Conservation (phyloP, 2,329 filamentous ascomycete species). For the Cladosporium austrohemisphaericum region DNA sequence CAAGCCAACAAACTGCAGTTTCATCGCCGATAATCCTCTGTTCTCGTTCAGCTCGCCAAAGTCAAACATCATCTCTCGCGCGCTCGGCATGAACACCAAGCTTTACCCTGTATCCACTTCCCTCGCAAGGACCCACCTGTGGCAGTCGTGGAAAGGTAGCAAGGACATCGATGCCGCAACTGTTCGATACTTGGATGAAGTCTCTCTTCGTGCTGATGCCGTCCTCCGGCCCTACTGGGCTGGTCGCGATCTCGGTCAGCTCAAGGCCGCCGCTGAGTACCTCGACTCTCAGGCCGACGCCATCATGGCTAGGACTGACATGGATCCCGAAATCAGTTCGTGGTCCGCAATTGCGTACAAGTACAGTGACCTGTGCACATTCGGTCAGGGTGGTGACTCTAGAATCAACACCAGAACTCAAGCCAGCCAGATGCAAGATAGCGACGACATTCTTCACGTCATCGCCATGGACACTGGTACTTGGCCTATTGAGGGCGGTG, state of each 20-base stretch:
- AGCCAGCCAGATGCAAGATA: constrained; percentile 42
- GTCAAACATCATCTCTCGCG: constrained; percentile 31
- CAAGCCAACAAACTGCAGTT: constrained; percentile 37
- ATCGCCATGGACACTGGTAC: constrained; percentile 41
- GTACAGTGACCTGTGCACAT: constrained; percentile 50
- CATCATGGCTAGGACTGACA: constrained; percentile 49
- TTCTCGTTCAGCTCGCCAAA: constrained; percentile 43
- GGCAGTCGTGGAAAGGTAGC: constrained; percentile 40
- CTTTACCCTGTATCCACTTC: constrained; percentile 38
- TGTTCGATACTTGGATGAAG: constrained; percentile 40
- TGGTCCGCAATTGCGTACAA: constrained; percentile 52
- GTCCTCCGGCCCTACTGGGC: constrained; percentile 38
- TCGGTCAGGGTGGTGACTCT: constrained; percentile 52
- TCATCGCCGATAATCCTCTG: constrained; percentile 51
- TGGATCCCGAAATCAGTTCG: constrained; percentile 50
- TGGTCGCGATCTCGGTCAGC: constrained; percentile 35
- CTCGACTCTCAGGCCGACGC: constrained; percentile 43
- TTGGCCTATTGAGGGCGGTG: constrained; percentile 43
- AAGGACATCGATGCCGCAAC: constrained; percentile 37
- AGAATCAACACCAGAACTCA: constrained; percentile 50
- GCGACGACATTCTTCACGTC: constrained; percentile 37
- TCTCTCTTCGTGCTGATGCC: constrained; percentile 35
- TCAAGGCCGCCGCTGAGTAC: constrained; percentile 35
- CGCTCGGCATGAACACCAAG: constrained; percentile 39
- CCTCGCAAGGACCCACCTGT: constrained; percentile 36